Conservation (phyloP, 129 eudicot species). For the Heracleum sosnowskyi region DNA sequence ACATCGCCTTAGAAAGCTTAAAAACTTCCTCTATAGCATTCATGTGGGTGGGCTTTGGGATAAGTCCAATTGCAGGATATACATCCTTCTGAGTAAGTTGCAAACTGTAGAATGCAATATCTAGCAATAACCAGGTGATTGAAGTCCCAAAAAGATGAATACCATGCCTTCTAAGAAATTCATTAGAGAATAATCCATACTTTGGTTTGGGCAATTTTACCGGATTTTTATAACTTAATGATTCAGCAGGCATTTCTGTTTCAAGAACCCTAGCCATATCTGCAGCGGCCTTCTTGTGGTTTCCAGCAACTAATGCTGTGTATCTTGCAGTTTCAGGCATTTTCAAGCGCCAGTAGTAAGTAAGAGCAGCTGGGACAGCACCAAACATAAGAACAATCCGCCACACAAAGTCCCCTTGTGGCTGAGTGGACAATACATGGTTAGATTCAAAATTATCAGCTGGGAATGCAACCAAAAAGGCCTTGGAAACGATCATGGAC, state of each 20-base stretch:
- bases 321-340: constrained; percentile 24
- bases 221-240: not conserved
- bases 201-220: not conserved
- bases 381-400: constrained; percentile 23
- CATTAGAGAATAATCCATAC: constrained; percentile 11
- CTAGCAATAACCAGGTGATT: constrained; percentile 16
- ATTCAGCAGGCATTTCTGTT: not conserved
- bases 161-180: constrained; percentile 18
- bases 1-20: constrained; percentile 18
- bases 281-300: constrained; percentile 14
- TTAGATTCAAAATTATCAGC: constrained; percentile 1
- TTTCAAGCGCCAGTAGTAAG: constrained; percentile 21
- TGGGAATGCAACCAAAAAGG: constrained; percentile 10
- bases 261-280: constrained; percentile 21
- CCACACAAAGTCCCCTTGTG: constrained; percentile 20
- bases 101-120: constrained; percentile 13
- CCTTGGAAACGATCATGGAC: constrained; percentile 20
- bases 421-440: constrained; percentile 13
- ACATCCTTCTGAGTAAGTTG: constrained; percentile 18
- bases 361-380: constrained; percentile 18
- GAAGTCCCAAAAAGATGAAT: constrained; percentile 20
- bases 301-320: constrained; percentile 15
- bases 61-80: constrained; percentile 15
- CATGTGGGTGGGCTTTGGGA: not conserved
- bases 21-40: constrained; percentile 25